Evolutionary conservation across 352 stramenopile species (phyloP).

Genomic region (Phytophthora lateralis): DNA sequence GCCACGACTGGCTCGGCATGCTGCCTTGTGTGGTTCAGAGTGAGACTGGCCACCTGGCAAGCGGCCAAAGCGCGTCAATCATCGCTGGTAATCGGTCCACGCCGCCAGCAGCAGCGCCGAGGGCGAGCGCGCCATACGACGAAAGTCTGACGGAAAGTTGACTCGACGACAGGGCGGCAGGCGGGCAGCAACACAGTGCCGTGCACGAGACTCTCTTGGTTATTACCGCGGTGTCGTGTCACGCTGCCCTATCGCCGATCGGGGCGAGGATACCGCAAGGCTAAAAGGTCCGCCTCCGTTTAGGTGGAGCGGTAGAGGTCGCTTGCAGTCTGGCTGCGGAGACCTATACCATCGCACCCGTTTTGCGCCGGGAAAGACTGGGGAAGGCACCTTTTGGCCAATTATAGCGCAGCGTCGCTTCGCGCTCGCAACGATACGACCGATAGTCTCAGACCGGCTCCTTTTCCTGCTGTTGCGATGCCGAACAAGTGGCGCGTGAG

Average conservation of each 20-base stretch:
- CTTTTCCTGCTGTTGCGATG: constrained; percentile 13
- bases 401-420: constrained; percentile 22
- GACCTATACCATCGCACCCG: constrained; percentile 21
- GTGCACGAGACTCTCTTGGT: background rate
- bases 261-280: background rate
- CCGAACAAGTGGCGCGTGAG: constrained; percentile 13
- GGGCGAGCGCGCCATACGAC: no score
- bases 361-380: constrained; percentile 3
- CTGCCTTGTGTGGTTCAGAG: constrained; percentile 3
- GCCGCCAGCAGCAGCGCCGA: no score
- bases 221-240: constrained; percentile 3
- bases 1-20: constrained; percentile 11
- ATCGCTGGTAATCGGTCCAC: background rate
- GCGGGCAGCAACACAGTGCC: background rate
- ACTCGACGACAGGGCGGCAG: no score
- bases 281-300: constrained; percentile 12
- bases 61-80: background rate
- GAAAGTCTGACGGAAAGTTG: no score
- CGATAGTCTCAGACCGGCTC: constrained; percentile 18
- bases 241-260: background rate
- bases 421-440: constrained; percentile 20
- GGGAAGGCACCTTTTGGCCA: constrained; percentile 12
- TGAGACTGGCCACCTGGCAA: background rate
- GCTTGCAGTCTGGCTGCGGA: background rate
- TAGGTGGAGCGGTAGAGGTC: constrained; percentile 4